Evolutionary conservation across 2,329 filamentous ascomycete species (phyloP), one percentile per base, ranked within the genome.

Genomic region (Nigrospora sphaerica): DNA sequence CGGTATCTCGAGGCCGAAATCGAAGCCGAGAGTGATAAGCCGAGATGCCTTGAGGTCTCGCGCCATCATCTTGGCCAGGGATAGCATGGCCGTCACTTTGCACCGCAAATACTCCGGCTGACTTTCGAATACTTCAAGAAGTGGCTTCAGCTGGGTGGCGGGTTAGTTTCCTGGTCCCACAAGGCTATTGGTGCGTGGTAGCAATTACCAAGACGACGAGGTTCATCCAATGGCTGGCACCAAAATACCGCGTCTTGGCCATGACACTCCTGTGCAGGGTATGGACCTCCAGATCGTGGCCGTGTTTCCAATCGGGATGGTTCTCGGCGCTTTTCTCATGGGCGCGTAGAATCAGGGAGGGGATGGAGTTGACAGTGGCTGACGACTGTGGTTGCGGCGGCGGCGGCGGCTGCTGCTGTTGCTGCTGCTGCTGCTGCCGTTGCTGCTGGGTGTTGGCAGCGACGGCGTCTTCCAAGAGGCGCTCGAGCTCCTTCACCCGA

Each of bases 401-500:
- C 19, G 7, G 19, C 7, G 4, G 19, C 7, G 4, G 19, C 7
- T 23, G 19, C 7, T 23, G 19, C 7, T 23, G 19, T 23, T 23
- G 19, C 19, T 23, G 19, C 19, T 23, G 19, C 19, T 23, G 19
- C 19, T 23, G 19, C 19, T 23, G 19, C 19, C 10, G 23, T 9
- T 28, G 23, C 23, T 28, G 23, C 23, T 10, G 23, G 23, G 23
- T 6, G 23, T 28, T 44, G n/a, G 42, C 45, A 10, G 37, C 16
- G 39, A 23, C 13, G 9, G 41, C 45, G 13, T 62, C 59, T 14
- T 59, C 60, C 14, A 74, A 57, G 52, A 68, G 69, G 50, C 70
- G 63, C 48, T 75, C 71, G 6, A 75, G 65, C 18, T 72, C 63
- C 12, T 62, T 62, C 4, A 74, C 63, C 36, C 68, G 61, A 1